Evolutionary conservation across 345 rosid species (phyloP), one percentile per base, ranked within the genome.

Genomic region (Aquilaria malaccensis): DNA sequence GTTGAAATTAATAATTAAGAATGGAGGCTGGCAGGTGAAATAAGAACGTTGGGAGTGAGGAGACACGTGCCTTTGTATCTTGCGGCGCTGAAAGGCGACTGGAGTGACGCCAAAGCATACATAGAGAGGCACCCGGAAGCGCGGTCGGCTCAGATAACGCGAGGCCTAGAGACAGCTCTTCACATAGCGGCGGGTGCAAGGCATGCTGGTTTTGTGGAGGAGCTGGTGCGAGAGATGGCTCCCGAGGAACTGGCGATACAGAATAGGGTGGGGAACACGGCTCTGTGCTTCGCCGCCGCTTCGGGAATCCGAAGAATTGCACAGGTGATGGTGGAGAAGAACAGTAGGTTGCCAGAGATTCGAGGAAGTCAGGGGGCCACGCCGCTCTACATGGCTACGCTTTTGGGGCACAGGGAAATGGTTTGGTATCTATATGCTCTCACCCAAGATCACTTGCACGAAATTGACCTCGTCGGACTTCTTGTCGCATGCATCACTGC

Each of bases 141-240:
- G 22, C 67, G 53, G 45, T 54, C 59, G 56, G 70, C 51, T 41
- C 66, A 69, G 52, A 69, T 76, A 29, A 66, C 74, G 2, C 59
- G 60, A 37, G 63, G 66, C 13, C 55, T 49, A 70, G 79, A 74
- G 31, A 74, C 78, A 30, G 70, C 59, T 47, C 79, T 79, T 62
- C 83, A 79, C 76, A 70, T 79, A 68, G 80, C 80, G 30, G 79
- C 65, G 13, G 79, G 75, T 62, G 78, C 79, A 1, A 67, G 49
- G 43, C 72, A 72, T 31, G 53, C 11, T 13, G 13, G 50, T 11
- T 77, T 80, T 64, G 81, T 72, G 11, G 67, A 71, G 67, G 66
- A 77, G 52, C 37, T 80, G 11, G 73, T 72, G 37, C 64, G 61
- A 37, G 48, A 54, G 47, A 68, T 66, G 74, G 12, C 55, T 2